phyloP scores from a whole-genome alignment of 441 rosid genomes.

The Arabidopsis hybrid region DNA sequence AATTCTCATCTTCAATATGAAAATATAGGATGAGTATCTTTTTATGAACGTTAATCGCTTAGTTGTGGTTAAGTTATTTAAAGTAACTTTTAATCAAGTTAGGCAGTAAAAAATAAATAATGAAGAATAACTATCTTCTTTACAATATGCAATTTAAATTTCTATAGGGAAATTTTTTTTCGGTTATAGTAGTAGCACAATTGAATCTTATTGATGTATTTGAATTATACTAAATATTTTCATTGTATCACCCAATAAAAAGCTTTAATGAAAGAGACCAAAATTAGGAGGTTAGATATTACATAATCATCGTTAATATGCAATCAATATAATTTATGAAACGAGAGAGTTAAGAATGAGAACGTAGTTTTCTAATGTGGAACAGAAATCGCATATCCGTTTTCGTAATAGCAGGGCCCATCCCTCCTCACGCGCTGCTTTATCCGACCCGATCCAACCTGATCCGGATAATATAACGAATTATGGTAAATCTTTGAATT shows the following conservation, averaged over 20 bases:
- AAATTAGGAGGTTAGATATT: not conserved
- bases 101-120: not conserved
- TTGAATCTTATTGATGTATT: no score
- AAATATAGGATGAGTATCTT: not conserved
- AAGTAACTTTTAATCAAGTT: not conserved
- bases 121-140: not conserved
- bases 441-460: constrained; percentile 4
- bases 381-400: constrained; percentile 44
- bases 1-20: constrained; percentile 12
- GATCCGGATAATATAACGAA: not conserved
- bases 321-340: constrained; percentile 16
- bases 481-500: not conserved
- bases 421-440: constrained; percentile 34
- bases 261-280: not conserved
- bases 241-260: not conserved
- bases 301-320: constrained; percentile 4
- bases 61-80: not conserved
- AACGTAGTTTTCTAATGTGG: constrained; percentile 34
- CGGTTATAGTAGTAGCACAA: not conserved
- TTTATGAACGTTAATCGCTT: not conserved
- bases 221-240: not conserved
- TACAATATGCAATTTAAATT: not conserved
- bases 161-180: no score
- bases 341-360: not conserved
- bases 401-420: constrained; percentile 32